phyloP scores from a whole-genome alignment of 257 asterid species.

The Mitragyna speciosa region DNA sequence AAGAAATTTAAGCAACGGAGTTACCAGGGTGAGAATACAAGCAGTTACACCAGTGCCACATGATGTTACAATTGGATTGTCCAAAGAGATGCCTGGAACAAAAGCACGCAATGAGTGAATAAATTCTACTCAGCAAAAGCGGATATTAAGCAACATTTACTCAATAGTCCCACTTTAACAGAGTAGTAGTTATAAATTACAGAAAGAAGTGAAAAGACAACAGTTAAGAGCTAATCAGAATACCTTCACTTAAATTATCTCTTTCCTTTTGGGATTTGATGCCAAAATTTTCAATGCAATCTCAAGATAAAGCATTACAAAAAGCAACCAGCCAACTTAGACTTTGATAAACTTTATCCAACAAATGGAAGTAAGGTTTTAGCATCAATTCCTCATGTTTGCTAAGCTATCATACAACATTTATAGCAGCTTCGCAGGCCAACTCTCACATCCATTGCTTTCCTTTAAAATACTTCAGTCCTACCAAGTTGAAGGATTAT shows the following conservation, averaged over 20 bases:
- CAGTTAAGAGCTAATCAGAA: not conserved
- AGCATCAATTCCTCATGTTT: not conserved
- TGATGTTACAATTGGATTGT: slow-evolving; percentile 62
- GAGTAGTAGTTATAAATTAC: not conserved
- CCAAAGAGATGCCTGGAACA: slow-evolving; percentile 68
- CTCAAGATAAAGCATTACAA: not conserved
- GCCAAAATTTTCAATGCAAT: no score
- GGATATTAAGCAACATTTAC: not conserved
- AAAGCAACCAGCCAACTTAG: not conserved
- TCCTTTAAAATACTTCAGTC: not conserved
- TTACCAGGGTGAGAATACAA: slow-evolving; percentile 87
- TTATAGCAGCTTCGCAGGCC: not conserved
- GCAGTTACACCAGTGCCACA: slow-evolving; percentile 99
- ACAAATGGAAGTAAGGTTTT: not conserved
- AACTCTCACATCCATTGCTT: not conserved
- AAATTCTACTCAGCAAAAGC: not conserved
- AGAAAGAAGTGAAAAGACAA: not conserved
- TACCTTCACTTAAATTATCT: not conserved
- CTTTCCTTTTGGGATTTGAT: not conserved
- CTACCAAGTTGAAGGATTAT: not conserved
- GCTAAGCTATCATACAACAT: not conserved
- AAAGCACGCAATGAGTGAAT: not conserved
- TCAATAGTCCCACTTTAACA: not conserved
- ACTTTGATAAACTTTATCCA: not conserved
- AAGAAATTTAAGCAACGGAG: not conserved